Conservation (phyloP, 2,329 filamentous ascomycete species). For the Cytospora paraplurivora region DNA sequence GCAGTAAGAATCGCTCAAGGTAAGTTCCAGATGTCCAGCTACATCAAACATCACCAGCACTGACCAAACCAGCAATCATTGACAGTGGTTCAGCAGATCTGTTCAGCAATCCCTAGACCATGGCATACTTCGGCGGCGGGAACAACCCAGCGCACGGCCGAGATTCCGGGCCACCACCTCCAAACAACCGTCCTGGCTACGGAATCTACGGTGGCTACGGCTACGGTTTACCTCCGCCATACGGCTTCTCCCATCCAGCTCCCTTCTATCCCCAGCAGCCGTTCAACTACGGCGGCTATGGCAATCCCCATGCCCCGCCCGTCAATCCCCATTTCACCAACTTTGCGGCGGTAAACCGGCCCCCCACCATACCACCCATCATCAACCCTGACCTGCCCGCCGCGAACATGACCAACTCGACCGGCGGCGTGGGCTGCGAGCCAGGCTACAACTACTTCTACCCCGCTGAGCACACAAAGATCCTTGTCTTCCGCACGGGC, state of each 20-base stretch:
- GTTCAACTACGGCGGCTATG: neutral
- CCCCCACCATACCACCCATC: constrained; percentile 45
- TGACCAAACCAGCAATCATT: neutral
- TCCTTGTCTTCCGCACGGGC: constrained; percentile 57
- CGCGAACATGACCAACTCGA: constrained; percentile 57
- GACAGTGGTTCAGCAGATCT: neutral
- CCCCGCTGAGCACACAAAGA: constrained; percentile 57
- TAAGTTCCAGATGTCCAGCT: neutral
- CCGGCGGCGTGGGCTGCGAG: constrained; percentile 60
- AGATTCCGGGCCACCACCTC: constrained; percentile 14
- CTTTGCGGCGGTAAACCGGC: constrained; percentile 37
- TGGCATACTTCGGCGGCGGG: constrained; percentile 11
- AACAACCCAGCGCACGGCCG: constrained; percentile 20
- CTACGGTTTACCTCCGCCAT: neutral
- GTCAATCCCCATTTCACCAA: constrained; percentile 27
- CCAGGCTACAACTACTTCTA: constrained; percentile 67
- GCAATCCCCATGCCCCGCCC: neutral
- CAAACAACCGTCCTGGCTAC: neutral
- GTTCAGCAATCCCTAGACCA: neutral
- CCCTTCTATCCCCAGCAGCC: neutral
- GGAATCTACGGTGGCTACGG: neutral
- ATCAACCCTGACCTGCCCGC: constrained; percentile 52
- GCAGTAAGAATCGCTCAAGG: neutral
- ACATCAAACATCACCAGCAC: neutral
- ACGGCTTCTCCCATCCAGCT: neutral